Base-by-base conservation (phyloP, 2,329 filamentous ascomycete species). In the Hypoxylon sp. region DNA sequence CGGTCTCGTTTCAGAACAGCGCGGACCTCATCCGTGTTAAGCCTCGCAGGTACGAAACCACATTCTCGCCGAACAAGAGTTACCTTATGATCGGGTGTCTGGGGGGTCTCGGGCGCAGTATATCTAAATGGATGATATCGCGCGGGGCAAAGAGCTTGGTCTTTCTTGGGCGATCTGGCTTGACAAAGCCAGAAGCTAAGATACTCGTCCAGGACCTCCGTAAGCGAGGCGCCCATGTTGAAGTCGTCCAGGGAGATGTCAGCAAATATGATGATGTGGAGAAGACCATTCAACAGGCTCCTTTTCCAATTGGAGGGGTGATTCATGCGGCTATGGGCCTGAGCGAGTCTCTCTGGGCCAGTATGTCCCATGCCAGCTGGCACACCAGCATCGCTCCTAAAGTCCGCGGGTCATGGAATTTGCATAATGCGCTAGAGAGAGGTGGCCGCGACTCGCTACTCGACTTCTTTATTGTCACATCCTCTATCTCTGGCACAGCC, bases 251-350 rank as follows among this genome's bases (percentile, higher is more conserved):
- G 1, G 69, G 70, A 1, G 62, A 71, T 26, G 69, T 71, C 0
- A 38, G 2, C 3, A 45, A 28, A 1, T 14, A 28, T 1, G 45
- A 32, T 1, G 67, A 66, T 48, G 62, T 68, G 0, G 12, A 24
- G 11, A 51, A 16, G 1, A 32, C 46, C 0, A 61, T 70, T 2
- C 2, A 7, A 1, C 33, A 44, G 2, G 62, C 52, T 8, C 2
- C 28, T 1, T 16, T 7, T 3, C 54, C 61, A 0, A 58, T 79
- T 2, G 70, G 73, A 5, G 77, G 78, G 20, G 72, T 78, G 1
- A 60, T 79, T 2, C 76, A 80, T 16, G 76, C 74, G 3, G 75
- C 77, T 1, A 78, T 79, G 75, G 75, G 68, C 0, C 60, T 77
- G 0, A 42, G 69, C 14, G 76, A 77, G 24, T 69, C 68, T 5